Evolutionary conservation across 495 filamentous ascomycete genomes (phyloP).

Genomic region (Podospora appendiculata): DNA sequence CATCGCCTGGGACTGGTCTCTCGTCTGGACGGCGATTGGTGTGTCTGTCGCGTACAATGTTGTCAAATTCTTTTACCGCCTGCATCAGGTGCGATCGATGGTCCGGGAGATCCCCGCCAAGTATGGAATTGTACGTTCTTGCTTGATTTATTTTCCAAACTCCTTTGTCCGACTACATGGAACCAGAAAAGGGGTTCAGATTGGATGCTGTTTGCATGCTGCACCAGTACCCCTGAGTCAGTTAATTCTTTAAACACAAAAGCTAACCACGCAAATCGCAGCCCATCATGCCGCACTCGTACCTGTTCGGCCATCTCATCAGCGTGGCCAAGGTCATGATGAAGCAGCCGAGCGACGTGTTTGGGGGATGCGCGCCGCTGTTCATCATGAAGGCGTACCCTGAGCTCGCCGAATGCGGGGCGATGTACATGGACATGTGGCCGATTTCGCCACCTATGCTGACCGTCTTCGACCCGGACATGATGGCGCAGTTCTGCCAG

Average conservation of each 20-base stretch:
- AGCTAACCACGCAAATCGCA: not conserved
- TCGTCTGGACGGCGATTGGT: not conserved
- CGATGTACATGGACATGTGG: constrained; percentile 41
- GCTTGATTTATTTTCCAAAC: no score
- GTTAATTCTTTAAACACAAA: no score
- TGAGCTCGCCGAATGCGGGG: constrained; percentile 13
- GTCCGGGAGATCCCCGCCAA: constrained; percentile 20
- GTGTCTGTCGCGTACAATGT: not conserved
- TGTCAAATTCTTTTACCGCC: constrained; percentile 14
- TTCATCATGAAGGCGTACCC: constrained; percentile 16
- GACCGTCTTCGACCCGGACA: constrained; percentile 24
- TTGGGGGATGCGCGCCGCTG: constrained; percentile 11
- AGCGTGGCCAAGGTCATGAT: constrained; percentile 14
- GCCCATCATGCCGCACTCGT: constrained; percentile 32
- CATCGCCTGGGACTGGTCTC: not conserved
- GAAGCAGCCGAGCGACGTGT: constrained; percentile 15
- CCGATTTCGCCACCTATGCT: constrained; percentile 30
- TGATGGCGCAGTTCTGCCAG: constrained; percentile 27
- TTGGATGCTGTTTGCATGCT: not conserved
- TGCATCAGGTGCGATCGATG: constrained; percentile 17
- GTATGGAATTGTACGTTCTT: constrained; percentile 17
- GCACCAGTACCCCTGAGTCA: not conserved
- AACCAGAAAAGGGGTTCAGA: no score
- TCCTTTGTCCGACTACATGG: no score
- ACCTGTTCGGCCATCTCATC: constrained; percentile 29